Percentiles rank a stretch among this genome's conserved stretches.
Evolutionary conservation across 306 rosid genomes (phyloP).

Genomic region (Rubus parviflorus): DNA sequence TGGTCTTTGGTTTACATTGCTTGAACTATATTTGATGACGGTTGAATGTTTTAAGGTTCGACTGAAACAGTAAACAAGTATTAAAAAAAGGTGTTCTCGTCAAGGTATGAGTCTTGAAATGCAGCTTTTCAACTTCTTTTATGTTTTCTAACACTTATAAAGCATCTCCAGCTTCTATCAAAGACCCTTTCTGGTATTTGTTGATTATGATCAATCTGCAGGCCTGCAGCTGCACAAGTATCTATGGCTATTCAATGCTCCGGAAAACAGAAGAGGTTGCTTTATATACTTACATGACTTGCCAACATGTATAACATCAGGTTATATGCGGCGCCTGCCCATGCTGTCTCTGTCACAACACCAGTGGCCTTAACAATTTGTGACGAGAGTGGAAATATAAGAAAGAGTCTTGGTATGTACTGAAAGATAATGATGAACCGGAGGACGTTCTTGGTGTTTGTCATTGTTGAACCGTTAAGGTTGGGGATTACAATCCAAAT

Average conservation of each 20-base stretch:
- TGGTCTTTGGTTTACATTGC: background rate
- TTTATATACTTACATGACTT: slow-evolving; percentile 76
- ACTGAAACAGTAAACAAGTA: background rate
- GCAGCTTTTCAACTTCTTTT: background rate
- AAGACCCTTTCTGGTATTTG: too few relatives aligned
- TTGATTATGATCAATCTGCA: too few relatives aligned
- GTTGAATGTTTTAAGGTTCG: background rate
- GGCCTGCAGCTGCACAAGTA: too few relatives aligned
- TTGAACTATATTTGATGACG: background rate
- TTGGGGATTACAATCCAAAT: slow-evolving; percentile 84
- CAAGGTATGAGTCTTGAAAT: background rate
- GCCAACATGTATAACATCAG: slow-evolving; percentile 93
- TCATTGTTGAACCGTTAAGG: slow-evolving; percentile 77
- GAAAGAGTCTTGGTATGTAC: slow-evolving; percentile 72
- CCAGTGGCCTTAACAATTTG: slow-evolving; percentile 87
- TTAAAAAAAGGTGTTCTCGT: background rate
- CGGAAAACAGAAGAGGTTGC: background rate
- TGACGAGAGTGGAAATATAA: slow-evolving; percentile 84
- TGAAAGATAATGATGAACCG: slow-evolving; percentile 77
- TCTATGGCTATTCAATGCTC: too few relatives aligned
- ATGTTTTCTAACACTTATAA: too few relatives aligned
- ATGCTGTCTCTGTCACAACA: slow-evolving; percentile 85
- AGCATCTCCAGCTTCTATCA: too few relatives aligned
- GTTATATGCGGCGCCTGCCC: slow-evolving; percentile 99
- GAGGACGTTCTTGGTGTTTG: slow-evolving; percentile 78